Percentiles rank a stretch among this genome's conserved stretches.
Conservation (phyloP, 352 stramenopile species). For the Pythium plurisporium region DNA sequence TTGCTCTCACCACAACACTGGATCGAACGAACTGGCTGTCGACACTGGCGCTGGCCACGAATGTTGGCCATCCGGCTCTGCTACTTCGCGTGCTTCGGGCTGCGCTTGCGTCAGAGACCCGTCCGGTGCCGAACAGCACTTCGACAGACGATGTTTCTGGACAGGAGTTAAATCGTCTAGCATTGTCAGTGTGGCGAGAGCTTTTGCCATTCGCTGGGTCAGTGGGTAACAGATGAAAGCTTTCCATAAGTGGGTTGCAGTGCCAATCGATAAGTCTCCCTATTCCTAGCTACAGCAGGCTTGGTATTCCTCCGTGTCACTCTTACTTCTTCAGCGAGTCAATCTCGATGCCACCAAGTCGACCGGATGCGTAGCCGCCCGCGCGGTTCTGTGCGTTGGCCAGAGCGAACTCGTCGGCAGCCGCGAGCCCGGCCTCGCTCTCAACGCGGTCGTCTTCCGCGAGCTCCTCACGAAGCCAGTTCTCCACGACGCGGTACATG, state of each 20-base stretch:
- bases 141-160: too few relatives aligned
- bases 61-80: constrained; percentile 33
- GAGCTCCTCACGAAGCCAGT: constrained; percentile 92
- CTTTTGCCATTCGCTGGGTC: too few relatives aligned
- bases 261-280: too few relatives aligned
- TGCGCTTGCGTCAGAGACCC: constrained; percentile 4
- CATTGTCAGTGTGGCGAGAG: constrained; percentile 1
- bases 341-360: constrained; percentile 60
- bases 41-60: constrained; percentile 25
- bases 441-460: constrained; percentile 70
- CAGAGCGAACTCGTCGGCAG: constrained; percentile 41
- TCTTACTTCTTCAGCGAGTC: constrained; percentile 16
- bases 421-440: constrained; percentile 40
- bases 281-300: too few relatives aligned
- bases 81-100: constrained; percentile 29
- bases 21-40: constrained; percentile 25
- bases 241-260: too few relatives aligned
- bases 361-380: constrained; percentile 64
- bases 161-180: not conserved
- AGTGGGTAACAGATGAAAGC: too few relatives aligned
- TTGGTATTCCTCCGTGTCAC: not conserved
- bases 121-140: not conserved
- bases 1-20: constrained; percentile 26
- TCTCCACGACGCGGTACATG: constrained; percentile 91
- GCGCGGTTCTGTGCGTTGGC: constrained; percentile 72